Conservation (phyloP, 768 basidiomycete species). For the Naganishia kalamii region DNA sequence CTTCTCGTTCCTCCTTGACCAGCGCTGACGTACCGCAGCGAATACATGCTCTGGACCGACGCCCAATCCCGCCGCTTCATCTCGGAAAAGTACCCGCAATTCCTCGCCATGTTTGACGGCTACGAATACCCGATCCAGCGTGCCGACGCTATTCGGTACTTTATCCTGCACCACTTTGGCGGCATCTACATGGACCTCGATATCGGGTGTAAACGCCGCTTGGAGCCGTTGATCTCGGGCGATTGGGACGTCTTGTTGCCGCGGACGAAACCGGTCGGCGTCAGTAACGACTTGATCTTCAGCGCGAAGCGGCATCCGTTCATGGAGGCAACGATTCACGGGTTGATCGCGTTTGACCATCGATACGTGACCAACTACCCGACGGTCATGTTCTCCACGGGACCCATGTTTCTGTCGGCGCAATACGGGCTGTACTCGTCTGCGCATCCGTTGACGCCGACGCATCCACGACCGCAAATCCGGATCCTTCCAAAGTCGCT, state of each 20-base stretch:
- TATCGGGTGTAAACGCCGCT: conserved; percentile 77
- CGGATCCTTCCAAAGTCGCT: conserved; percentile 89
- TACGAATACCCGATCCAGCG: conserved; percentile 90
- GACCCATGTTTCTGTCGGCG: conserved; percentile 95
- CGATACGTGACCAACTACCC: conserved; percentile 94
- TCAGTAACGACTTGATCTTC: conserved; percentile 96
- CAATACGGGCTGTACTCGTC: conserved; percentile 76
- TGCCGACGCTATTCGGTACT: conserved; percentile 96
- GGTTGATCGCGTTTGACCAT: conserved; percentile 83
- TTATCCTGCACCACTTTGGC: conserved; percentile 89
- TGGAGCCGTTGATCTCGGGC: conserved; percentile 79
- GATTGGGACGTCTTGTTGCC: conserved; percentile 74
- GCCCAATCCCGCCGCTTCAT: conserved; percentile 83
- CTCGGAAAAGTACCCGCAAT: conserved; percentile 78
- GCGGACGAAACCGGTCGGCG: conserved; percentile 91
- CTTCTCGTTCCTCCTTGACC: conserved; percentile 21
- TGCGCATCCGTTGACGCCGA: conserved; percentile 49
- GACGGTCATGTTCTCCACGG: conserved; percentile 99
- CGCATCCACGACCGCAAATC: conserved; percentile 61
- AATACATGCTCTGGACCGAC: conserved; percentile 98
- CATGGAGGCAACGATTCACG: conserved; percentile 86
- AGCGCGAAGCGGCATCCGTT: conserved; percentile 77
- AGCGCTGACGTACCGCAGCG: conserved; percentile 52
- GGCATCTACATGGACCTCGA: conserved; percentile 96
- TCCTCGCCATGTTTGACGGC: conserved; percentile 83